These are phyloP conservation scores for Fusarium nisikadoi DNA, from an alignment of 2,329 filamentous ascomycete species.

Conservation along the genomic window DNA sequence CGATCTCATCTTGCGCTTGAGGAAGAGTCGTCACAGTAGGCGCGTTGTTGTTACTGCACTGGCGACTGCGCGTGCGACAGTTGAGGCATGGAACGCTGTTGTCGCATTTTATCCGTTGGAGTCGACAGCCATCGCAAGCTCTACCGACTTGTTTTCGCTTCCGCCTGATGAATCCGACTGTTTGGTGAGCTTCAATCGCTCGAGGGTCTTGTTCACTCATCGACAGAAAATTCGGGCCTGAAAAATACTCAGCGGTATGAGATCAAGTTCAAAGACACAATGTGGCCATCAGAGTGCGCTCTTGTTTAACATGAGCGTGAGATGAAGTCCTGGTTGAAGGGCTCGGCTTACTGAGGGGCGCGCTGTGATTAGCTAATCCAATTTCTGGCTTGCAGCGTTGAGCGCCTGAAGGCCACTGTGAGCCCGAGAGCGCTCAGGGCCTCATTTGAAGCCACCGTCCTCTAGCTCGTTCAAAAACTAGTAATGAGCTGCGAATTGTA, in stretches of 20 bases:
- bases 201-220: background rate
- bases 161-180: background rate
- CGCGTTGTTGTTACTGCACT: background rate
- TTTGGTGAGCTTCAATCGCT: background rate
- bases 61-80: constrained; percentile 2
- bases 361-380: background rate
- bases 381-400: background rate
- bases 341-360: background rate
- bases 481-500: accelerated
- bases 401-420: background rate
- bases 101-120: constrained; percentile 28
- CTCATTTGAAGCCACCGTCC: background rate
- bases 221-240: accelerated
- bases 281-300: background rate
- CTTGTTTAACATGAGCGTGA: background rate
- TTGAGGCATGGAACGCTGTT: constrained; percentile 19
- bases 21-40: background rate
- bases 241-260: accelerated
- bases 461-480: background rate
- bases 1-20: constrained; percentile 19
- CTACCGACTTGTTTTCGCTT: constrained; percentile 29
- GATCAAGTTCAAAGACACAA: too few species aligned
- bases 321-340: background rate
- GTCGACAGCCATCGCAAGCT: constrained; percentile 21
- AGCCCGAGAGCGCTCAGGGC: background rate